Evolutionary conservation across 441 rosid genomes (phyloP).

Genomic region (Pelargonium cotyledonis): DNA sequence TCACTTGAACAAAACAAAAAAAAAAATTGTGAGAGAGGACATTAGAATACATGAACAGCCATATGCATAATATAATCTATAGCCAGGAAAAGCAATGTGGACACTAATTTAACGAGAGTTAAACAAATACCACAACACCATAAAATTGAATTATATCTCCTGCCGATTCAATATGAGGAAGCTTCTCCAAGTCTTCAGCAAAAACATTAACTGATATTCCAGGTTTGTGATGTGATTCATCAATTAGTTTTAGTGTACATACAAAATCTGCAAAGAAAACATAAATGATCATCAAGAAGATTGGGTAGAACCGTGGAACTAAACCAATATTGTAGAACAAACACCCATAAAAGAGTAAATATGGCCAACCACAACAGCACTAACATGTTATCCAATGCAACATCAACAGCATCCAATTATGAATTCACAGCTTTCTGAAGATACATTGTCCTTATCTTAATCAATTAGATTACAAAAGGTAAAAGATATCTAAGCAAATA

Average conservation of each 20-base stretch:
- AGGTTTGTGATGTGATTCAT: slow-evolving; percentile 32
- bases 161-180: slow-evolving; percentile 36
- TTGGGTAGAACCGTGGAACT: neutral
- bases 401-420: too few relatives aligned
- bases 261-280: slow-evolving; percentile 39
- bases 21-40: too few relatives aligned
- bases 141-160: slow-evolving; percentile 53
- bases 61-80: too few relatives aligned
- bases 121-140: slow-evolving; percentile 36
- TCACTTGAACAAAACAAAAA: too few relatives aligned
- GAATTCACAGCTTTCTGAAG: neutral
- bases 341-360: neutral
- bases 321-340: neutral
- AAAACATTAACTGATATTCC: slow-evolving; percentile 48
- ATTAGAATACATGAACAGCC: too few relatives aligned
- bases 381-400: too few relatives aligned
- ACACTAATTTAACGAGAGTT: too few relatives aligned
- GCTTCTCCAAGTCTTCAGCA: slow-evolving; percentile 26
- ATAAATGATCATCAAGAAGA: slow-evolving; percentile 7
- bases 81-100: too few relatives aligned
- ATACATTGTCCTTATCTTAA: neutral
- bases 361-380: too few relatives aligned
- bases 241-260: slow-evolving; percentile 40
- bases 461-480: neutral
- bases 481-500: too few relatives aligned